Evolutionary conservation across 345 rosid species (phyloP), one percentile per base, ranked within the genome.

Genomic region (Trapa bicornis): DNA sequence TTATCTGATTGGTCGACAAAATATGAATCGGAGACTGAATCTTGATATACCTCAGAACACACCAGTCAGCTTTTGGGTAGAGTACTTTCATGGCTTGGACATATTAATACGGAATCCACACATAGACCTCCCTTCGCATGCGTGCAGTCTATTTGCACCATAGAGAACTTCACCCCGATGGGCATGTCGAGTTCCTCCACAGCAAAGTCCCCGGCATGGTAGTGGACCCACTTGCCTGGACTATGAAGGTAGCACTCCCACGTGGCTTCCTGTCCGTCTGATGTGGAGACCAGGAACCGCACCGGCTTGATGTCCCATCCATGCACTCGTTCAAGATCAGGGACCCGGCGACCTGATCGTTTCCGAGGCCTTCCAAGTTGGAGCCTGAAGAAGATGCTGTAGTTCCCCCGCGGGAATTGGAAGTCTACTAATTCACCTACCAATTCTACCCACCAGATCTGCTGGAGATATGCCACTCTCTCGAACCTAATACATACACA

Each of bases 231-330:
- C 7, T 42, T 60, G 29, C 76, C 80, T 22, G 70, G 73, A 1
- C 56, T 54, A 1, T 70, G 73, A 68, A 81, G 38, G 17, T 48
- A 67, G 65, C 60, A 66, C 61, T 81, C 70, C 3, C 78, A 81
- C 6, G 48, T 33, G 29, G 71, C 71, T 14, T 50, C 45, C 32
- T 81, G 81, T 39, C 81, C 81, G 1, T 64, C 66, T 0, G 81
- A 73, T 0, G 81, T 71, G 4, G 75, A 70, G 17, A 80, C 64
- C 56, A 71, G 72, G 72, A 81, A 78, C 14, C 73, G 73, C 48
- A 72, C 81, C 0, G 84, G 84, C 37, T 81, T 81, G 38, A 43
- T 35, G 50, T 78, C 74, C 84, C 84, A 80, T 0, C 84, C 84
- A 42, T 80, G 84, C 35, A 80, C 79, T 61, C 72, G 78, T 43